Evolutionary conservation across 768 basidiomycete species (phyloP), one percentile per base, ranked within the genome.

Genomic region (Boletus reticuloceps): DNA sequence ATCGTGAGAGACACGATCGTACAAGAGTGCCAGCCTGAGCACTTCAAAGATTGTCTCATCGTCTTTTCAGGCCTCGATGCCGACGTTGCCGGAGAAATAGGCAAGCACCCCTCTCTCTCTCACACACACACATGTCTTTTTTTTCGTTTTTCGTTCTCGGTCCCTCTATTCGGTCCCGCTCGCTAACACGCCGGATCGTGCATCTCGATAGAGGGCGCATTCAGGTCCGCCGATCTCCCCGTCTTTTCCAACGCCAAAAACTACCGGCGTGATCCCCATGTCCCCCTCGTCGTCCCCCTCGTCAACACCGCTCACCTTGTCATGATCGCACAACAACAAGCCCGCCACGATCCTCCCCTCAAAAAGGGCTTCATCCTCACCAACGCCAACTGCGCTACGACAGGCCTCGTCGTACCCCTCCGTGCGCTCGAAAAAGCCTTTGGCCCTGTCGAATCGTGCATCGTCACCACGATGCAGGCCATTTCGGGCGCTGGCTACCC

Each of bases 231-330:
- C 20, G 89, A 98, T 64, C 82, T 96, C 22, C 85, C 89, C 52
- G 88, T 99, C 12, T 99, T 98, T 74, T 96, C 94, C 20, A 98
- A 99, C 60, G 86, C 96, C n/a, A 97, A 96, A 74, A 97, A 94
- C 72, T 93, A 87, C 73, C 83, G 97, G 46, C 79, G 95, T 19
- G 96, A 98, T 70, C 93, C 94, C 3, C 77, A 84, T 60, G 93
- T 96, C 7, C 97, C 97, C 1, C 89, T 99, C 67, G 83, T 98
- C 73, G 97, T 99, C 4, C 97, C 97, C 13, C 86, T 97, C 63
- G 95, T 96, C 62, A 99, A 99, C 75, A 79, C 91, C 1, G 77
- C 77, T 5, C 97, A 99, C 70, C 75, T 98, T 29, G 75, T 83
- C 60, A 90, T 98, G 62, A 78, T 99, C 64, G 78, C 82, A 0